phyloP scores from a whole-genome alignment of 345 rosid species.

The Camelina laxa region DNA sequence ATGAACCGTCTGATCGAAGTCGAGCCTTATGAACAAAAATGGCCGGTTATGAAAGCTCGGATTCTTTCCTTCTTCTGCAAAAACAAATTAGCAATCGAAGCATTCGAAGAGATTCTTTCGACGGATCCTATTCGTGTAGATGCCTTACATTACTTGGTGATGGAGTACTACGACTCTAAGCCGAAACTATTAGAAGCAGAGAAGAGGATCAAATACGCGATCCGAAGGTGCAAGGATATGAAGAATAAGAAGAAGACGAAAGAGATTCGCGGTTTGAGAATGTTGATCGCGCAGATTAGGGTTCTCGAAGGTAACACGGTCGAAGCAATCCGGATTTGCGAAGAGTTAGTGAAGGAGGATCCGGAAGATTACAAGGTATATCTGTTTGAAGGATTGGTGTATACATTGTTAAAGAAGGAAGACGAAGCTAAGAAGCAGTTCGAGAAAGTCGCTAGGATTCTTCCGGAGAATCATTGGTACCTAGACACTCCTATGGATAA shows the following conservation, averaged over 20 bases:
- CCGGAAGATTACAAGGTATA: constrained; percentile 76
- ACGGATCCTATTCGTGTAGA: constrained; percentile 70
- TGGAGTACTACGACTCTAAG: constrained; percentile 59
- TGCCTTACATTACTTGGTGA: constrained; percentile 76
- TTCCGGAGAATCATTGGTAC: constrained; percentile 73
- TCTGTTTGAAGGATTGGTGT: constrained; percentile 71
- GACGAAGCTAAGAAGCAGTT: constrained; percentile 75
- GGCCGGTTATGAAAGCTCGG: constrained; percentile 69
- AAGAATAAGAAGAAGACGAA: constrained; percentile 48
- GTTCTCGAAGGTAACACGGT: constrained; percentile 58
- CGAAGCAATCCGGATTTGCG: constrained; percentile 71
- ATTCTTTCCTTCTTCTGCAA: constrained; percentile 56
- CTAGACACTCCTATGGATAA: constrained; percentile 36
- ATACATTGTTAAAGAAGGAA: constrained; percentile 62
- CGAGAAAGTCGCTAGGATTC: constrained; percentile 57
- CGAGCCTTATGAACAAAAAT: constrained; percentile 66
- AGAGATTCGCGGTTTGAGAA: constrained; percentile 62
- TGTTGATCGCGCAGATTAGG: constrained; percentile 67
- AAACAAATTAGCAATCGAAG: constrained; percentile 52
- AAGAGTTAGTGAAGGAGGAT: constrained; percentile 71
- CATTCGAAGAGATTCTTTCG: constrained; percentile 61
- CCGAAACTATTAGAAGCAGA: constrained; percentile 47
- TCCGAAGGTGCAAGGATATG: constrained; percentile 67
- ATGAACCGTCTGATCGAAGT: constrained; percentile 66
- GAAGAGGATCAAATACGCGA: constrained; percentile 61